phyloP scores from a whole-genome alignment of 495 filamentous ascomycete genomes.

The Ramalina intermedia region DNA sequence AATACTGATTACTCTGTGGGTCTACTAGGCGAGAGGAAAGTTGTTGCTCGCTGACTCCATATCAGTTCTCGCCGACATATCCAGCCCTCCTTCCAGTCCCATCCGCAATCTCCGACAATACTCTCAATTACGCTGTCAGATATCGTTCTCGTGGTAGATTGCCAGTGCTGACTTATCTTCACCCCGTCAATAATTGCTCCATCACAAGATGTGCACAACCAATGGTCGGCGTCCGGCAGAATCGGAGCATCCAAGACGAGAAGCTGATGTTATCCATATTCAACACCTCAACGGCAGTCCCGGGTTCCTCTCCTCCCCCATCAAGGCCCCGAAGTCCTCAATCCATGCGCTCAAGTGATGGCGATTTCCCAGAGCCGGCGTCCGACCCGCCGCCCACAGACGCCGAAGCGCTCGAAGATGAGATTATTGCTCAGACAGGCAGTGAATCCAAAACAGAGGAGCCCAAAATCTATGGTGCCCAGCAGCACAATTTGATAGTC shows the following conservation, averaged over 20 bases:
- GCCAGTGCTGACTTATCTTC: conserved; percentile 79
- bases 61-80: conserved; percentile 87
- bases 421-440: conserved; percentile 40
- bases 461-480: conserved; percentile 72
- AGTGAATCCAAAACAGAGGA: conserved; percentile 25
- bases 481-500: conserved; percentile 89
- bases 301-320: conserved; percentile 3
- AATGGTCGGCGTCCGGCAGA: conserved; percentile 70
- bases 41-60: conserved; percentile 17
- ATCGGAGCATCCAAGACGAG: conserved; percentile 91
- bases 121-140: conserved; percentile 79
- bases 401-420: conserved; percentile 58
- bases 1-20: conserved; percentile 67
- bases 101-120: conserved; percentile 82
- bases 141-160: conserved; percentile 82
- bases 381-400: conserved; percentile 36
- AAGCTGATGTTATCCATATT: conserved; percentile 88
- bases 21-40: background rate
- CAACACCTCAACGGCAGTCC: conserved; percentile 45
- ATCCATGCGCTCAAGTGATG: conserved; percentile 38
- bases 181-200: conserved; percentile 92
- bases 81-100: conserved; percentile 75
- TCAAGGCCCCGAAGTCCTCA: conserved; percentile 30
- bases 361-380: conserved; percentile 30
- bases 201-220: conserved; percentile 94